A percentile compares a stretch with the other conserved stretches of the same genome.
phyloP scores from a whole-genome alignment of 768 basidiomycete species.

The Sistotremastrum niveocremeum region DNA sequence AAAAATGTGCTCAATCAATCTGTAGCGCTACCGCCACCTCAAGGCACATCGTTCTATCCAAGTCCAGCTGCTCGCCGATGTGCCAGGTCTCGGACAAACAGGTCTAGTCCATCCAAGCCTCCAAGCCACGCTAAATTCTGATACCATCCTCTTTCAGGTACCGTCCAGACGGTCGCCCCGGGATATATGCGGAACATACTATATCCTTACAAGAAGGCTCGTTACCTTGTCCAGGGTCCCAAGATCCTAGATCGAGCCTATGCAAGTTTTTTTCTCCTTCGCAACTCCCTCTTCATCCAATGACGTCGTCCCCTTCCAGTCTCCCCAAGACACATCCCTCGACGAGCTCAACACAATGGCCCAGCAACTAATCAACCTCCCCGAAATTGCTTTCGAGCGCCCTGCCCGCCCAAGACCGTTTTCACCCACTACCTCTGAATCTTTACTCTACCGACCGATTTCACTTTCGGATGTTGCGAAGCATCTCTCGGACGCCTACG shows the following conservation, averaged over 20 bases:
- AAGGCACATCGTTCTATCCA: slow-evolving; percentile 1
- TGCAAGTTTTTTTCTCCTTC: no score
- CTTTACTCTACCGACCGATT: no score
- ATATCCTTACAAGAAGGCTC: slow-evolving; percentile 3
- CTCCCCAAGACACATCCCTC: no score
- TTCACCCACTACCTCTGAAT: no score
- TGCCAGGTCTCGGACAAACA: neutral
- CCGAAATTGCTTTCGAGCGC: no score
- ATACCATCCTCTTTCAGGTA: neutral
- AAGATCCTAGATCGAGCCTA: neutral
- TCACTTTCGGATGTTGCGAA: no score
- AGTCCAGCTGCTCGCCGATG: slow-evolving; percentile 1
- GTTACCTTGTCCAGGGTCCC: slow-evolving; percentile 1
- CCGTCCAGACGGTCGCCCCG: slow-evolving; percentile 3
- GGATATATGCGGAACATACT: slow-evolving; percentile 4
- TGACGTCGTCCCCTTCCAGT: no score
- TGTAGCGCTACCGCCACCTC: slow-evolving; percentile 3
- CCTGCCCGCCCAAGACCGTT: no score
- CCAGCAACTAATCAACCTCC: no score
- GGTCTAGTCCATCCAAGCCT: neutral
- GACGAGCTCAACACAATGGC: no score
- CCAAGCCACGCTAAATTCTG: neutral
- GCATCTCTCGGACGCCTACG: no score
- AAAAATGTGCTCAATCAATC: neutral
- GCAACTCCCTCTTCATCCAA: no score